These are phyloP conservation scores for Globisporangium abappressorium DNA, from an alignment of 352 stramenopile species.

Conservation along the genomic window DNA sequence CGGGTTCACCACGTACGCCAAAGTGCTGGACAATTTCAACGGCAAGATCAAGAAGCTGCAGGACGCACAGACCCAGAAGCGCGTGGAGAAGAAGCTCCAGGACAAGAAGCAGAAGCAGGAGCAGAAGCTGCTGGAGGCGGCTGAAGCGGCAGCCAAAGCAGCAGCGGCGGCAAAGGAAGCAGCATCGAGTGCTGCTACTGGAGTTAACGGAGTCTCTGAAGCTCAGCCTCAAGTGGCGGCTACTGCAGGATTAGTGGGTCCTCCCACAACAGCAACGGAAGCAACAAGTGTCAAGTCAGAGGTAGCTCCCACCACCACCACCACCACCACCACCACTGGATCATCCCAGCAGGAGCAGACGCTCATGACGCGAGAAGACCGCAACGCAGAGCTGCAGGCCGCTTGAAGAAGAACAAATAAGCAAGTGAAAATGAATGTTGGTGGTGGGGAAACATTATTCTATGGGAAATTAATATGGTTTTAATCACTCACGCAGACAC, in stretches of 20 bases:
- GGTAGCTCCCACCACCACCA: neutral
- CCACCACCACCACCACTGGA: neutral
- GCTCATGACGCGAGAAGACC: conserved; percentile 9
- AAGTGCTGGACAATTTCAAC: conserved; percentile 59
- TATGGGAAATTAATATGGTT: conserved; percentile 14
- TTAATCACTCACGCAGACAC: conserved; percentile 14
- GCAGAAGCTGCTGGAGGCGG: conserved; percentile 23
- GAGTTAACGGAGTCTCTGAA: neutral
- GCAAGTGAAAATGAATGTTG: too few relatives aligned
- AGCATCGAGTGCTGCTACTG: conserved; percentile 1
- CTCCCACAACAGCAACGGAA: neutral
- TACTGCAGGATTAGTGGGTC: neutral
- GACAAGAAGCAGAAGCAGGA: conserved; percentile 28
- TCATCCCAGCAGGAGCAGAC: neutral
- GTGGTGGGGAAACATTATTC: neutral
- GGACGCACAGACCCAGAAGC: conserved; percentile 53
- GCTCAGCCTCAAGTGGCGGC: neutral
- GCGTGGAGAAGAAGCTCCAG: conserved; percentile 51
- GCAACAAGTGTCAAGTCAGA: neutral
- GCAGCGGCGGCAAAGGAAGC: neutral
- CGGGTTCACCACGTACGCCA: conserved; percentile 64
- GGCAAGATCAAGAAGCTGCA: conserved; percentile 66
- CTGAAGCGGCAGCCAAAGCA: conserved; percentile 9
- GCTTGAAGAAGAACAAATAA: neutral
- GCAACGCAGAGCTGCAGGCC: neutral